Evolutionary conservation across 371 early-diverging fungal genomes (phyloP), one percentile per base, ranked within the genome.

Genomic region (Nosema granulosis): DNA sequence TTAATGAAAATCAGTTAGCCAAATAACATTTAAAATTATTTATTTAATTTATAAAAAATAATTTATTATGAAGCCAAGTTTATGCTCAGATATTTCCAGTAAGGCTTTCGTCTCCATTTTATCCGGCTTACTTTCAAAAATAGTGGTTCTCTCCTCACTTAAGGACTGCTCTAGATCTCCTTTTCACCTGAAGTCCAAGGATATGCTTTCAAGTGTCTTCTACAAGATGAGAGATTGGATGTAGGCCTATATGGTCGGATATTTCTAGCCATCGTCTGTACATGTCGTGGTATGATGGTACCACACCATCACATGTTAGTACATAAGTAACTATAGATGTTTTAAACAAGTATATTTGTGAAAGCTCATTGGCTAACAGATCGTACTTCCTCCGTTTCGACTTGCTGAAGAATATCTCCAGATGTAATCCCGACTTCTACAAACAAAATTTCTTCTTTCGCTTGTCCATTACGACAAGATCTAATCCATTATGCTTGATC

Each of bases 361-460:
- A 9, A n/a, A 54, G 22, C 20, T 54, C 20, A 54, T 54, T 54
- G 3, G 54, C 54, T 3, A 54, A 22, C 11, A 54, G 4, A 22
- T 54, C 54, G 54, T 54, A 54, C 20, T 18, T 54, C 22, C n/a
- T n/a, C n/a, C n/a, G n/a, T n/a, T n/a, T n/a, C 54, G 22, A 54
- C 54, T 3, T 18, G 11, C 4, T 9, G 11, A 22, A 54, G 54
- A n/a, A 11, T 9, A 54, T 54, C 54, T 54, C 3, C n/a, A 3
- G 11, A 18, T 22, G 54, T 54, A 11, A 54, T 54, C 4, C 54
- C 54, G 20, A 54, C 54, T 22, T 54, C 54, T 4, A 54, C 54
- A n/a, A 54, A n/a, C 22, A 54, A 54, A 54, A 54, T 54, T n/a
- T 54, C 54, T 22, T 54, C 22, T 4, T 54, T 54, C 22, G 11